These are phyloP conservation scores for Penicillium nucicola DNA, from an alignment of 495 filamentous ascomycete genomes.

Conservation along the genomic window DNA sequence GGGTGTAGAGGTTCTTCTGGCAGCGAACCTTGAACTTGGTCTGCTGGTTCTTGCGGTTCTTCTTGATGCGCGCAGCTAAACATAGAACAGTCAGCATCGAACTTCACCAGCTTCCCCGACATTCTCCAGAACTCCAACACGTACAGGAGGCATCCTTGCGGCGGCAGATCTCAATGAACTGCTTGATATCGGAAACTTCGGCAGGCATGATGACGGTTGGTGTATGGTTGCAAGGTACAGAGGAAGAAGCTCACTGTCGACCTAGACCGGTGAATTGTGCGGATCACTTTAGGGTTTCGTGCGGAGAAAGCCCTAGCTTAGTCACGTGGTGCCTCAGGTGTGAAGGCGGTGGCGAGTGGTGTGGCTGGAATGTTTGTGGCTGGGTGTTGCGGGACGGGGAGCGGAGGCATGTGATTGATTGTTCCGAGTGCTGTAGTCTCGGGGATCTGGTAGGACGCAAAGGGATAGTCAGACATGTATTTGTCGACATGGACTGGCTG, in stretches of 20 bases:
- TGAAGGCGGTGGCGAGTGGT: neutral
- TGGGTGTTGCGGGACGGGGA: neutral
- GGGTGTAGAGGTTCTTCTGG: conserved; percentile 89
- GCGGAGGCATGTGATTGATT: neutral
- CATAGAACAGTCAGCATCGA: conserved; percentile 15
- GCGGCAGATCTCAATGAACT: conserved; percentile 99
- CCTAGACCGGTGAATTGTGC: conserved; percentile 19
- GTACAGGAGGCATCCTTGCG: conserved; percentile 96
- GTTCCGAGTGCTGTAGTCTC: neutral
- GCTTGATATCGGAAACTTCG: conserved; percentile 98
- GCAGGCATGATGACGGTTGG: conserved; percentile 74
- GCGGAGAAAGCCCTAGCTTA: conserved; percentile 16
- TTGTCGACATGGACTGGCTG: neutral
- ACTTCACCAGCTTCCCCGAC: conserved; percentile 2
- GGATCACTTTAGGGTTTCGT: conserved; percentile 35
- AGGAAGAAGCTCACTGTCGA: conserved; percentile 17
- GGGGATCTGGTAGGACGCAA: neutral
- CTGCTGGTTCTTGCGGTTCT: conserved; percentile 78
- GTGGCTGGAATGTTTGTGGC: conserved; percentile 1
- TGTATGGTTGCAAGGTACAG: conserved; percentile 19
- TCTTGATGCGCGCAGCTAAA: conserved; percentile 94
- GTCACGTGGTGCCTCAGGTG: conserved; percentile 13
- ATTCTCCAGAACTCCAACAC: conserved; percentile 27
- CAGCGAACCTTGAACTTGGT: conserved; percentile 99
- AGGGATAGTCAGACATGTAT: neutral